Percentiles rank a stretch among this genome's conserved stretches.
These are phyloP conservation scores for Umbellularia californica DNA, from an alignment of 164 flowering plant genomes.

Conservation along the genomic window DNA sequence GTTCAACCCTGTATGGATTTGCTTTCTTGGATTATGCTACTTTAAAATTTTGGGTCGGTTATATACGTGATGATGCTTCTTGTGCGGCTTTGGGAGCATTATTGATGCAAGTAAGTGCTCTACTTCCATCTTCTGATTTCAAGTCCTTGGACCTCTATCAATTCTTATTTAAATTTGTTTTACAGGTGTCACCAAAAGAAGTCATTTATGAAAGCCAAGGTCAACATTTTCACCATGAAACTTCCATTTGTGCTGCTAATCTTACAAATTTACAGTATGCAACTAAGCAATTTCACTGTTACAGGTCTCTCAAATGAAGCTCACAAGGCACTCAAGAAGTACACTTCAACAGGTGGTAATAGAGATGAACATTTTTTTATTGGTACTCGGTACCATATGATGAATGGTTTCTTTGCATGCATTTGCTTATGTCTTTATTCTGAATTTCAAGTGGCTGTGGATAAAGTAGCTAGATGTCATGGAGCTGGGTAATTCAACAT, in stretches of 20 bases:
- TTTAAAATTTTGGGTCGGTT: slow-evolving; percentile 86
- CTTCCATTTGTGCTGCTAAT: background rate
- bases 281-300: slow-evolving; percentile 3
- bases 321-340: slow-evolving; percentile 73
- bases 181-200: slow-evolving; percentile 84
- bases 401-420: background rate
- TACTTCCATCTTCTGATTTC: background rate
- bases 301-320: slow-evolving; percentile 86
- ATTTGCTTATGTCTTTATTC: too few relatives aligned
- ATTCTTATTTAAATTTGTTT: slow-evolving; percentile 14
- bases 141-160: background rate
- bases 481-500: too few relatives aligned
- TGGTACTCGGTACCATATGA: background rate
- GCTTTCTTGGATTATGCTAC: slow-evolving; percentile 95
- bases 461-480: too few relatives aligned
- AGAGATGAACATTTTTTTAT: background rate
- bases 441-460: too few relatives aligned
- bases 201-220: slow-evolving; percentile 74
- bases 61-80: slow-evolving; percentile 81
- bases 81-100: slow-evolving; percentile 82
- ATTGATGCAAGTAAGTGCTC: slow-evolving; percentile 76
- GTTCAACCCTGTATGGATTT: slow-evolving; percentile 63
- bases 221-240: slow-evolving; percentile 18
- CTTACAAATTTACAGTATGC: background rate
- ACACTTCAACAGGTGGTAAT: slow-evolving; percentile 53